Evolutionary conservation across 2,329 filamentous ascomycete species (phyloP).

Genomic region (Westerdykella sp.): DNA sequence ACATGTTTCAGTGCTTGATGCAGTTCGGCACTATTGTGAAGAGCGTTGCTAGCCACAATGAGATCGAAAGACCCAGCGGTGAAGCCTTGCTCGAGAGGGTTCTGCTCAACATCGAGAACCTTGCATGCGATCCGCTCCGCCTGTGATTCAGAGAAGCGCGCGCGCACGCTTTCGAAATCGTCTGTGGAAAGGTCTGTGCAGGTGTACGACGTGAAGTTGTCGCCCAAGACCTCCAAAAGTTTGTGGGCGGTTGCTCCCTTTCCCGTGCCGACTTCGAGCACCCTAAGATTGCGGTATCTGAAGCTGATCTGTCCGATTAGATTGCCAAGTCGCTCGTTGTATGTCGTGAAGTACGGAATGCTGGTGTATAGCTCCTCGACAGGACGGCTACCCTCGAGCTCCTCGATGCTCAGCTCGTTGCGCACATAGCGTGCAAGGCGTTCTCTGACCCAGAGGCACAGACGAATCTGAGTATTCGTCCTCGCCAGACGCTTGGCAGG

Average conservation of each 20-base stretch:
- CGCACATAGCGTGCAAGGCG: too few species aligned
- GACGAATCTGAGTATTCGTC: too few species aligned
- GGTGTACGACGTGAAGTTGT: constrained; percentile 8
- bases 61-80: constrained; percentile 6
- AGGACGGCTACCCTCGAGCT: too few species aligned
- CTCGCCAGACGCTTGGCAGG: too few species aligned
- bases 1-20: constrained; percentile 4
- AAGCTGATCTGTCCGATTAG: constrained; percentile 1
- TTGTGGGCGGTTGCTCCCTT: neutral
- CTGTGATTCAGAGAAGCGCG: constrained; percentile 1
- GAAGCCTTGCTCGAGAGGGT: constrained; percentile 1
- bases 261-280: constrained; percentile 9
- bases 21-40: constrained; percentile 6
- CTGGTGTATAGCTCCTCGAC: too few species aligned
- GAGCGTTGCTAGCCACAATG: constrained; percentile 7
- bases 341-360: neutral
- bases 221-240: constrained; percentile 2
- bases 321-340: neutral
- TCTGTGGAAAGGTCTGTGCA: constrained; percentile 7
- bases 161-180: constrained; percentile 1
- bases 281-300: constrained; percentile 3
- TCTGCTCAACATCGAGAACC: constrained; percentile 3
- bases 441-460: too few species aligned
- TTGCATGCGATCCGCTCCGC: constrained; percentile 1
- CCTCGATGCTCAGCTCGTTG: too few species aligned